Conservation (phyloP, 495 filamentous ascomycete species). For the Penicillium fimorum region DNA sequence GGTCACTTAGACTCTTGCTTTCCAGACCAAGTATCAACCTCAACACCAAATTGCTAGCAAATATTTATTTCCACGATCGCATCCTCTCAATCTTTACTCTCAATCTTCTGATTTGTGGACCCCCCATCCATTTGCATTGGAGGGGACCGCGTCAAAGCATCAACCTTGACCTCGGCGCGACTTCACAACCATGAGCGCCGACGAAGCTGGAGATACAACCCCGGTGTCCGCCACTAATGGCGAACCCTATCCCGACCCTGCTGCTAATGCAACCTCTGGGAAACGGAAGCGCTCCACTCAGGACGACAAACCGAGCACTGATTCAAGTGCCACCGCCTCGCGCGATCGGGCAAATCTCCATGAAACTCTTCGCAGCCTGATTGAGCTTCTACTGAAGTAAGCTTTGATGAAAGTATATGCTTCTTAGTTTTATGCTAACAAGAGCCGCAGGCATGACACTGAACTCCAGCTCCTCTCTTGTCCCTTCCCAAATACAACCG, state of each 20-base stretch:
- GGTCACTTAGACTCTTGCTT: conserved; percentile 12
- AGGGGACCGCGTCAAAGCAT: conserved; percentile 29
- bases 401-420: background rate
- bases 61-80: conserved; percentile 6
- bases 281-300: conserved; percentile 50
- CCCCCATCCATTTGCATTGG: conserved; percentile 11
- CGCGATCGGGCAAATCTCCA: conserved; percentile 40
- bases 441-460: conserved; percentile 36
- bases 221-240: conserved; percentile 41
- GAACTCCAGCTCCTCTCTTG: conserved; percentile 45
- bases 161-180: conserved; percentile 29
- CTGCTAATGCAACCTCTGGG: conserved; percentile 38
- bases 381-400: conserved; percentile 43
- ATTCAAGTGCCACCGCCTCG: conserved; percentile 25
- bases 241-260: conserved; percentile 36
- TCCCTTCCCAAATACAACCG: conserved; percentile 38
- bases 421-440: conserved; percentile 18
- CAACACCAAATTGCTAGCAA: conserved; percentile 10
- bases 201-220: conserved; percentile 38
- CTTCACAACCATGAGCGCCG: conserved; percentile 43
- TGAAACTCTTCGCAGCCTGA: conserved; percentile 41
- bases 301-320: conserved; percentile 36
- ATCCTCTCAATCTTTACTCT: conserved; percentile 9
- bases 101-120: conserved; percentile 13
- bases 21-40: conserved; percentile 9